These are phyloP conservation scores for Debaryomyces coudertii DNA, from an alignment of 1,139 yeast species.

Conservation along the genomic window DNA sequence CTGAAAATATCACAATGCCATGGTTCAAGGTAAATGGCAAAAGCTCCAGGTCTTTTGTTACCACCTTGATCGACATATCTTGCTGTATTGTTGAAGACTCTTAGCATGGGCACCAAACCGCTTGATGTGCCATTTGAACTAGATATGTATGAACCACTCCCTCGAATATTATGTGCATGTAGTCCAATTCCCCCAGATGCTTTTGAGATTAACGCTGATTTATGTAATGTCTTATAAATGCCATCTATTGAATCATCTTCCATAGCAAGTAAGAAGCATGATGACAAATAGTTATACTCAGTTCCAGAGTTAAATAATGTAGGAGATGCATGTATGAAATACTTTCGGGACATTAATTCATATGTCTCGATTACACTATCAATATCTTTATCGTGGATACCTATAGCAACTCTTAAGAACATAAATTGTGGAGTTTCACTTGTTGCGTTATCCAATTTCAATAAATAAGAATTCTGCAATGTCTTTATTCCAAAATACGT, in stretches of 20 bases:
- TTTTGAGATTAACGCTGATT: slow-evolving; percentile 85
- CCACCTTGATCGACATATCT: slow-evolving; percentile 95
- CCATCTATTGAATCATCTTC: slow-evolving; percentile 91
- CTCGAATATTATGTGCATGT: slow-evolving; percentile 80
- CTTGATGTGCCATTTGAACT: slow-evolving; percentile 90
- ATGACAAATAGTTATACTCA: slow-evolving; percentile 45
- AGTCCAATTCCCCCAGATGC: slow-evolving; percentile 92
- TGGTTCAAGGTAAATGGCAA: slow-evolving; percentile 86
- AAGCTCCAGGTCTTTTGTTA: slow-evolving; percentile 92
- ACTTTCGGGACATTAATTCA: slow-evolving; percentile 79
- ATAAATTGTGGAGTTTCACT: slow-evolving; percentile 92
- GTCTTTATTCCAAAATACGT: slow-evolving; percentile 59
- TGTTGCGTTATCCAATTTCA: slow-evolving; percentile 67
- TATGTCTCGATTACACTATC: slow-evolving; percentile 76
- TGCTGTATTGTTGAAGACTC: slow-evolving; percentile 90
- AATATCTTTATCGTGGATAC: slow-evolving; percentile 79
- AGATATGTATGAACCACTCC: slow-evolving; percentile 84
- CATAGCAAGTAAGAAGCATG: slow-evolving; percentile 88
- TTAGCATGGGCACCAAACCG: slow-evolving; percentile 86
- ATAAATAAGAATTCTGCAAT: slow-evolving; percentile 77
- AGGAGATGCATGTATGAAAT: slow-evolving; percentile 88
- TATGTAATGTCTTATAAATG: slow-evolving; percentile 81
- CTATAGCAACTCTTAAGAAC: slow-evolving; percentile 86
- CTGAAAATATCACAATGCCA: slow-evolving; percentile 91
- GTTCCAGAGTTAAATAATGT: slow-evolving; percentile 91